phyloP scores from a whole-genome alignment of 805 yeast genomes.

The Saccharomycopsis sp. region DNA sequence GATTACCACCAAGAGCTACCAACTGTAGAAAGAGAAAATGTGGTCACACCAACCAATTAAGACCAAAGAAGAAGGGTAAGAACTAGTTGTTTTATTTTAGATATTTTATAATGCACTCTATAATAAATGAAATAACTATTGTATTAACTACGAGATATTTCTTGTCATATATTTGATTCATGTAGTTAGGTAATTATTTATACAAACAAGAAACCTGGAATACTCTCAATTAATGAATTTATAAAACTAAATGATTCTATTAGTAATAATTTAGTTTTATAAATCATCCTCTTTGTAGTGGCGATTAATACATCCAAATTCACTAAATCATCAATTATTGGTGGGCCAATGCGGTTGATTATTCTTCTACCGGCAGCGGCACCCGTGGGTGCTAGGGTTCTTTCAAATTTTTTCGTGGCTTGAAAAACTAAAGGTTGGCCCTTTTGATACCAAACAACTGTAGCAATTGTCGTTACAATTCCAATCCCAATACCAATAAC shows the following conservation, averaged over 20 bases:
- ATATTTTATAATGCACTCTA: background rate
- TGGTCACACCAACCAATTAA: constrained; percentile 99
- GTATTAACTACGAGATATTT: no score
- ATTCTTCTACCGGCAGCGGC: background rate
- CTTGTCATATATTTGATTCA: no score
- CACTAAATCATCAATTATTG: no score
- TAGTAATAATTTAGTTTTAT: constrained; percentile 5
- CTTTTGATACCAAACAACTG: constrained; percentile 11
- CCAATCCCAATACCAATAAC: constrained; percentile 16
- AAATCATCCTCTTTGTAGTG: constrained; percentile 13
- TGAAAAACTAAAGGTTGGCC: background rate
- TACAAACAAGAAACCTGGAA: background rate
- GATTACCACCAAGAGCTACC: constrained; percentile 99
- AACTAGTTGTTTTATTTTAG: constrained; percentile 16
- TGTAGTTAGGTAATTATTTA: no score
- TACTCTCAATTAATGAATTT: background rate
- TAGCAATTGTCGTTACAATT: constrained; percentile 15
- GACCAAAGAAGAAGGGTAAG: constrained; percentile 94
- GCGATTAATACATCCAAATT: background rate
- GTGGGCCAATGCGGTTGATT: no score
- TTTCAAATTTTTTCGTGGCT: background rate
- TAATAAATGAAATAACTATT: background rate
- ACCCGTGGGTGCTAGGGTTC: background rate
- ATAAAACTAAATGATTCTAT: constrained; percentile 11
- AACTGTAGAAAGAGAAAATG: constrained; percentile 99